These are phyloP conservation scores for Helianthus annuus DNA, from an alignment of 129 eudicot species.

Conservation along the genomic window DNA sequence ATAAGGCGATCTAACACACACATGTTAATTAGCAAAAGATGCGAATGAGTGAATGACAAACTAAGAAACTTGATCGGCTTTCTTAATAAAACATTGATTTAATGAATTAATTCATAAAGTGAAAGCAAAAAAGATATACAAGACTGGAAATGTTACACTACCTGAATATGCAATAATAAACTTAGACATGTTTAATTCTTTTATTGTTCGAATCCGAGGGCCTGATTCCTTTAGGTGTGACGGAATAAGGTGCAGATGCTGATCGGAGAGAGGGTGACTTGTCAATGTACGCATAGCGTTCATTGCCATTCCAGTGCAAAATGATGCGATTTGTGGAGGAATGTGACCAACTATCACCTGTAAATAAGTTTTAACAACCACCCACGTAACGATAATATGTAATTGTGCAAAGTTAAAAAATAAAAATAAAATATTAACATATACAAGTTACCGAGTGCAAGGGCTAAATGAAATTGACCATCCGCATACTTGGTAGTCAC, in stretches of 20 bases:
- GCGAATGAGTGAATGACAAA: background rate
- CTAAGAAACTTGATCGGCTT: background rate
- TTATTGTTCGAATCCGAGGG: conserved; percentile 55
- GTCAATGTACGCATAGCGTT: conserved; percentile 69
- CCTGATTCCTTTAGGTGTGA: conserved; percentile 70
- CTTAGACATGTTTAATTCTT: conserved; percentile 54
- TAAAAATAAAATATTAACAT: background rate
- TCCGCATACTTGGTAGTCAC: conserved; percentile 78
- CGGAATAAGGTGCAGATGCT: conserved; percentile 72
- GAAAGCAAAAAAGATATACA: background rate
- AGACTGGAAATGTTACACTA: conserved; percentile 2
- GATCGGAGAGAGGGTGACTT: conserved; percentile 78
- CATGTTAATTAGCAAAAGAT: background rate
- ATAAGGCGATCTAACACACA: background rate
- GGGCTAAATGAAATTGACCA: conserved; percentile 79
- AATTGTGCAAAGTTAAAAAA: background rate
- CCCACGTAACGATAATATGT: background rate
- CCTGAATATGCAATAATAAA: background rate
- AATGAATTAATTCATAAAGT: background rate
- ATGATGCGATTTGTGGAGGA: conserved; percentile 86
- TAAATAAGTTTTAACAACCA: conserved; percentile 20
- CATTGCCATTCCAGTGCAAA: conserved; percentile 83
- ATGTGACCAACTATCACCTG: conserved; percentile 98
- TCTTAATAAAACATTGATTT: background rate
- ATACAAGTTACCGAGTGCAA: conserved; percentile 74